Evolutionary conservation across 371 early-diverging fungal species (phyloP).

Genomic region (Apophysomyces trapeziformis): DNA sequence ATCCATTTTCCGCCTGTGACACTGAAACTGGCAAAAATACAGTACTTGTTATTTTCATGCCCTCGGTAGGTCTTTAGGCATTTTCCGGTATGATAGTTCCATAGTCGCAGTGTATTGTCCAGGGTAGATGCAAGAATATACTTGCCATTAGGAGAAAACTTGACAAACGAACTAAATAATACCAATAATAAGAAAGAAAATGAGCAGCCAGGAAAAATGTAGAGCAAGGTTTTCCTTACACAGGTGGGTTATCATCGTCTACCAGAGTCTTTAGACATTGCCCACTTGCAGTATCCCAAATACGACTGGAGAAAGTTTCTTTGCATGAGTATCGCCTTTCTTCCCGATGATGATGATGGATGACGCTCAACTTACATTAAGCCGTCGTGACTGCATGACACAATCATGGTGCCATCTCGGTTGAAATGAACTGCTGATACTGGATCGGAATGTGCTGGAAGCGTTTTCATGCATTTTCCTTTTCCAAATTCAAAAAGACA

Average conservation of each 20-base stretch:
- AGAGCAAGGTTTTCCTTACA: slow-evolving; percentile 53
- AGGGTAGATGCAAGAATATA: slow-evolving; percentile 94
- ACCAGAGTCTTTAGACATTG: slow-evolving; percentile 95
- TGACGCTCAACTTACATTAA: slow-evolving; percentile 69
- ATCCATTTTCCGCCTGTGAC: slow-evolving; percentile 96
- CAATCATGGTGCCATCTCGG: slow-evolving; percentile 96
- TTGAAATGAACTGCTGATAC: slow-evolving; percentile 96
- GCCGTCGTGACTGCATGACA: slow-evolving; percentile 94
- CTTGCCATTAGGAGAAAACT: slow-evolving; percentile 98
- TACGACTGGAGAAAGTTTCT: slow-evolving; percentile 64
- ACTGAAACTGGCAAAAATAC: slow-evolving; percentile 91
- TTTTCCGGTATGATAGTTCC: slow-evolving; percentile 93
- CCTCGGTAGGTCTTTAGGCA: slow-evolving; percentile 94
- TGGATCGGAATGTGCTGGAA: slow-evolving; percentile 97
- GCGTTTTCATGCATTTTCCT: slow-evolving; percentile 86
- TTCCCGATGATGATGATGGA: not conserved
- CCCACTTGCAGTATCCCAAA: slow-evolving; percentile 97
- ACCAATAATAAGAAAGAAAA: not conserved
- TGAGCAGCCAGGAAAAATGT: not conserved
- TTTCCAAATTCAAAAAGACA: slow-evolving; percentile 2
- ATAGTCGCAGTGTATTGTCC: slow-evolving; percentile 92
- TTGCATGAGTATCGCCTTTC: not conserved
- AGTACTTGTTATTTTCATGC: slow-evolving; percentile 90
- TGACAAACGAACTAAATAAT: slow-evolving; percentile 82
- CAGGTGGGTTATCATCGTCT: slow-evolving; percentile 93